Evolutionary conservation across 2,329 filamentous ascomycete species (phyloP).

Genomic region (Diaporthe humulicola): DNA sequence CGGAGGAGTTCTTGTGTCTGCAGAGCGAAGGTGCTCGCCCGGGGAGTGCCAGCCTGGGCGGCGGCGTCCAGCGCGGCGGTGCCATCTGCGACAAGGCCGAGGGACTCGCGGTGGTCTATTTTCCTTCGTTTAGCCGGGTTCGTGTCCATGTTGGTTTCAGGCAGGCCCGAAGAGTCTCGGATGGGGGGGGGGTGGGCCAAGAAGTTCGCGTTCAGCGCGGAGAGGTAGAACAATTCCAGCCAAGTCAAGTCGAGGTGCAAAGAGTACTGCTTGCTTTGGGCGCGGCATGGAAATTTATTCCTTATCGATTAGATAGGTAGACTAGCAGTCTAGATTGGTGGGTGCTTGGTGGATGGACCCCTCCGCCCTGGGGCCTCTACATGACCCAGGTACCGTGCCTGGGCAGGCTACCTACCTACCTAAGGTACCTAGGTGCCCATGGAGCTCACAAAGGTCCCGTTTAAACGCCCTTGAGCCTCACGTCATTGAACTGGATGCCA

Average conservation of each 20-base stretch:
- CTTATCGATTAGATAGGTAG: slow-evolving; percentile 7
- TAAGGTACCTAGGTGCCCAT: too few species aligned
- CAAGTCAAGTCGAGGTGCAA: not conserved
- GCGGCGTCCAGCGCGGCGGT: slow-evolving; percentile 45
- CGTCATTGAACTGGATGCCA: slow-evolving; percentile 7
- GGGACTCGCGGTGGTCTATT: slow-evolving; percentile 45
- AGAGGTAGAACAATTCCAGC: not conserved
- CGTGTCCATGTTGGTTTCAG: slow-evolving; percentile 46
- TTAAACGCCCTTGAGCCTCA: not conserved
- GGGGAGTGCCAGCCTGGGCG: slow-evolving; percentile 48
- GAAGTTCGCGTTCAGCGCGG: not conserved
- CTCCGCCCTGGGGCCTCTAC: too few species aligned
- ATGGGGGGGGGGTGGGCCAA: not conserved
- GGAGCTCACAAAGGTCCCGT: too few species aligned
- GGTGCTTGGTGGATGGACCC: not conserved
- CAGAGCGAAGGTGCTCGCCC: slow-evolving; percentile 67
- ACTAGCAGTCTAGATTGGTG: not conserved
- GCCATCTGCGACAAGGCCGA: slow-evolving; percentile 29
- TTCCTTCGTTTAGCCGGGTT: slow-evolving; percentile 52
- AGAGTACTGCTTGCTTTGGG: not conserved
- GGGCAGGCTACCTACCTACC: not conserved
- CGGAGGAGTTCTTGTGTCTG: slow-evolving; percentile 72
- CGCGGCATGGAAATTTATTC: slow-evolving; percentile 13
- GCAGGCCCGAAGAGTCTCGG: not conserved
- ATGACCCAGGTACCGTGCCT: too few species aligned